Evolutionary conservation across 2,329 filamentous ascomycete species (phyloP), one percentile per base, ranked within the genome.

Genomic region (Epichloe elymi): DNA sequence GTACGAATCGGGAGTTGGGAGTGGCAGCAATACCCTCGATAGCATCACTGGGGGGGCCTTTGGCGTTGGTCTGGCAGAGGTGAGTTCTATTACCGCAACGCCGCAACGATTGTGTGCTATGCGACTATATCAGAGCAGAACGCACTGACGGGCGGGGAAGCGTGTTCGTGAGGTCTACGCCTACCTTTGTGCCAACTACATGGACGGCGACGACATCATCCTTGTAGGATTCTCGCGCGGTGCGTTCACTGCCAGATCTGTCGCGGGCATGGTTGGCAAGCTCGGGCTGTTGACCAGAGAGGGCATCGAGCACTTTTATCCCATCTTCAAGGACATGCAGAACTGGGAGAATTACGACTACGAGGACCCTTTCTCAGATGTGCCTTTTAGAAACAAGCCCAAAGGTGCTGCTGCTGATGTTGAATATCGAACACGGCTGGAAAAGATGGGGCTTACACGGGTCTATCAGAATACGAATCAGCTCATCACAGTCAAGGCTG

Each of bases 161-260:
- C 63, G 69, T 51, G 73, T 84, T 49, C 74, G 78, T 12, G 79
- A 82, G 60, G 76, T 78, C 1, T 84, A 84, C 59, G 70, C 74
- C 4, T 83, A 82, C 58, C 66, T 83, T 2, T 80, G 77, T 50
- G 73, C 75, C 57, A 83, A 83, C 63, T 82, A 82, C 57, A 70
- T 71, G 50, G 71, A 74, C 49, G 76, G 76, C 3, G 78, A 81
- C 54, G 73, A 79, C 55, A 77, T 80, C 46, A 64, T 78, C 45
- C 68, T 80, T 30, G 62, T 79, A 30, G 78, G 77, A 3, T 81
- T 78, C 66, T 80, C 76, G 1, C 70, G 78, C 14, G 77, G 77
- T 4, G 78, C 77, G 4, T 81, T 79, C 56, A 81, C 76, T 0
- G 76, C 71, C 2, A 70, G 76, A n/a, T 78, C 74, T 3, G 70